phyloP scores from a whole-genome alignment of 2,329 filamentous ascomycete species.

The Aspergillus uvarum region DNA sequence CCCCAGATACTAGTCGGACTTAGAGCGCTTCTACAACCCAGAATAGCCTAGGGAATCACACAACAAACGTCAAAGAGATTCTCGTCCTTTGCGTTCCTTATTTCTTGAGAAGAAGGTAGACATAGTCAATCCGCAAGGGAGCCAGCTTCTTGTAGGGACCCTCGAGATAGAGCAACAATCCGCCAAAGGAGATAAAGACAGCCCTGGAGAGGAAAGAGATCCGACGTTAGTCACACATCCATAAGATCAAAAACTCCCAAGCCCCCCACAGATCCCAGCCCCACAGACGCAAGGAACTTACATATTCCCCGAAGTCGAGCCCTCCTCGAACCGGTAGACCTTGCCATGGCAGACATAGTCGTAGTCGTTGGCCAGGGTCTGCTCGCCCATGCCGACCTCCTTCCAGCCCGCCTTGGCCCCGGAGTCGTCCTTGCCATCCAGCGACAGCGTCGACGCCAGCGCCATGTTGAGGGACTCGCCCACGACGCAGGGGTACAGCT shows the following conservation, averaged over 20 bases:
- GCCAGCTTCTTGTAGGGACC: slow-evolving; percentile 96
- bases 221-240: neutral
- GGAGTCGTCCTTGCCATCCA: slow-evolving; percentile 80
- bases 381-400: slow-evolving; percentile 60
- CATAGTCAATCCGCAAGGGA: slow-evolving; percentile 84
- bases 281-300: slow-evolving; percentile 50
- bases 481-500: slow-evolving; percentile 75
- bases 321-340: slow-evolving; percentile 54
- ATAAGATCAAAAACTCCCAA: neutral
- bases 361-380: slow-evolving; percentile 55
- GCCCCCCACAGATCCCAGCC: no score
- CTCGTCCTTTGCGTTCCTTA: slow-evolving; percentile 38
- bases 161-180: slow-evolving; percentile 83
- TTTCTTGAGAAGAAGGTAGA: slow-evolving; percentile 94
- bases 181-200: slow-evolving; percentile 91
- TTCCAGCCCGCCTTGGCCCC: slow-evolving; percentile 69
- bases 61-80: neutral
- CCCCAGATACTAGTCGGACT: slow-evolving; percentile 4
- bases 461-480: slow-evolving; percentile 79
- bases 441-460: slow-evolving; percentile 77
- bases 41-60: neutral
- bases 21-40: neutral
- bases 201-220: slow-evolving; percentile 58
- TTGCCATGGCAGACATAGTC: slow-evolving; percentile 55
- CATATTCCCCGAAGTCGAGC: slow-evolving; percentile 74